Evolutionary conservation across 805 yeast species (phyloP).

Genomic region (Cyberlindnera petersonii): DNA sequence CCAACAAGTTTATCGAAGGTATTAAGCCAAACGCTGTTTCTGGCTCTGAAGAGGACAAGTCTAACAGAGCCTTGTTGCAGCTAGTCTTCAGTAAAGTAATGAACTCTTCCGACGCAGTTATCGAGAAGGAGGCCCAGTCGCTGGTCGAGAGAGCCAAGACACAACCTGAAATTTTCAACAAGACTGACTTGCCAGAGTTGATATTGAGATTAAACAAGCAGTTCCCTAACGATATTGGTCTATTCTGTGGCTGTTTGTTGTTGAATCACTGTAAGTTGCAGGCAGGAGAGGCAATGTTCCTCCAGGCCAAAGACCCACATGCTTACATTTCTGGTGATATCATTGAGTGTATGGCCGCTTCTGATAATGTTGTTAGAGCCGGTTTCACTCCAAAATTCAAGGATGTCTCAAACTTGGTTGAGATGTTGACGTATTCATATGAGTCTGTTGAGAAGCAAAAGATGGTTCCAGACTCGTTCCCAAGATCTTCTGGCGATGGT

Average conservation of each 20-base stretch:
- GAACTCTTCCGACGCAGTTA: slow-evolving; percentile 66
- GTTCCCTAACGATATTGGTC: slow-evolving; percentile 91
- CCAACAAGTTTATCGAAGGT: slow-evolving; percentile 50
- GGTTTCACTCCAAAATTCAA: slow-evolving; percentile 99
- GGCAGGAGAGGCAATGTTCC: slow-evolving; percentile 94
- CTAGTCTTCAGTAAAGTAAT: slow-evolving; percentile 76
- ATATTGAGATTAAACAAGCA: slow-evolving; percentile 76
- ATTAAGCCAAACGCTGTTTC: slow-evolving; percentile 36
- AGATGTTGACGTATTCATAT: slow-evolving; percentile 84
- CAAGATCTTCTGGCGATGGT: slow-evolving; percentile 63
- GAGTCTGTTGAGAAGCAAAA: slow-evolving; percentile 92
- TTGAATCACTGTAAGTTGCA: slow-evolving; percentile 80
- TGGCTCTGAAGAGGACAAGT: slow-evolving; percentile 49
- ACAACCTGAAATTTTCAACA: slow-evolving; percentile 53
- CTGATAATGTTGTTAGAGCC: slow-evolving; percentile 96
- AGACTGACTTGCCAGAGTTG: slow-evolving; percentile 59
- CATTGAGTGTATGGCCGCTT: slow-evolving; percentile 99
- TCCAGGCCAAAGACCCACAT: slow-evolving; percentile 96
- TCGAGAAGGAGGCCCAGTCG: slow-evolving; percentile 53
- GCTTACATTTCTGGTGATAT: slow-evolving; percentile 97
- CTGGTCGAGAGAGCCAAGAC: slow-evolving; percentile 62
- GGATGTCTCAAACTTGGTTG: slow-evolving; percentile 86
- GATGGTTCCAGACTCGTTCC: slow-evolving; percentile 56
- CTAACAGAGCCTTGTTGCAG: slow-evolving; percentile 66
- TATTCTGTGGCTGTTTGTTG: slow-evolving; percentile 92